Evolutionary conservation across 148 eudicot genomes (phyloP).

Genomic region (Nepenthes gracilis): DNA sequence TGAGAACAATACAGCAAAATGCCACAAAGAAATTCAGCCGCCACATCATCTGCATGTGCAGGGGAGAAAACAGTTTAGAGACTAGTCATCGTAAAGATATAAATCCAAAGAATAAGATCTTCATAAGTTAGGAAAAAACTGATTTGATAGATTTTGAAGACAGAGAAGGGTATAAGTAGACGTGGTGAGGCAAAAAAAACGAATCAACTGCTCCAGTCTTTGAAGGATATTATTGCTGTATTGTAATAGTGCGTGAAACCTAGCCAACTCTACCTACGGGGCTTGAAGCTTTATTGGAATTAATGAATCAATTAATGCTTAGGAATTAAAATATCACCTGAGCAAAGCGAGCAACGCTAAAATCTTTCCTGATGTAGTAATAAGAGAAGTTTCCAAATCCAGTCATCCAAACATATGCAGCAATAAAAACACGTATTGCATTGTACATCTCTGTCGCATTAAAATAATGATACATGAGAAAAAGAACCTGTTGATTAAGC

Average conservation of each 20-base stretch:
- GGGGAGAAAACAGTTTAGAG: constrained; percentile 1
- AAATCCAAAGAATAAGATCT: too few relatives aligned
- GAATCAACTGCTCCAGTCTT: too few relatives aligned
- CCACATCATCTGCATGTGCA: constrained; percentile 98
- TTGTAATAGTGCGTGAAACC: too few relatives aligned
- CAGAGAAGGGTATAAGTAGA: too few relatives aligned
- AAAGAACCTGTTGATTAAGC: constrained; percentile 54
- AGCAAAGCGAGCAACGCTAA: constrained; percentile 75
- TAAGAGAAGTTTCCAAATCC: constrained; percentile 97
- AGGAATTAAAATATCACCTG: constrained; percentile 38
- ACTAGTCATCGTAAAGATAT: not conserved
- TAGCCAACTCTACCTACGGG: too few relatives aligned
- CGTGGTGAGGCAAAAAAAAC: too few relatives aligned
- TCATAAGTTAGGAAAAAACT: too few relatives aligned
- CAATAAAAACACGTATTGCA: constrained; percentile 92
- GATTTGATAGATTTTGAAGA: too few relatives aligned
- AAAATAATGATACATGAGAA: constrained; percentile 89
- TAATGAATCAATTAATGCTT: not conserved
- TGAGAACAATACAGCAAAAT: constrained; percentile 71
- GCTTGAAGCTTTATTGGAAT: not conserved
- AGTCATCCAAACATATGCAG: constrained; percentile 99
- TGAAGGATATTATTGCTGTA: too few relatives aligned
- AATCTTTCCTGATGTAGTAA: constrained; percentile 88
- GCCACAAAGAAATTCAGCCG: constrained; percentile 86
- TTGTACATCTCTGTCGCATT: constrained; percentile 93